Percentiles rank a stretch among this genome's conserved stretches.
Conservation (phyloP, 257 asterid species). For the Linaria vulgaris region DNA sequence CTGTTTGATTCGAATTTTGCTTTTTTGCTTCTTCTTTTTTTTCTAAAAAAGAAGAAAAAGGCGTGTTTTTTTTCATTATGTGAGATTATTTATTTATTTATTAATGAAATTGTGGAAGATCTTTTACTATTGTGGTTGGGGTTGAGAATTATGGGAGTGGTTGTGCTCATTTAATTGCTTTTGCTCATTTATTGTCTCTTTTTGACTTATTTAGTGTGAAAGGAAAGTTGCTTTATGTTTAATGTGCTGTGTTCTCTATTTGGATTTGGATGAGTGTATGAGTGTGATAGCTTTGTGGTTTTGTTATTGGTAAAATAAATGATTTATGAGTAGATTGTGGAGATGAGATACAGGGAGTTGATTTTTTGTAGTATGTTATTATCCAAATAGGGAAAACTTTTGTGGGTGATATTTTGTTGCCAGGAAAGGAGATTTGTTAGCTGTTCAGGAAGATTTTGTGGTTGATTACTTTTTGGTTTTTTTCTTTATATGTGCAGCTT, state of each 20-base stretch:
- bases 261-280: not conserved
- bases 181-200: slow-evolving; percentile 4
- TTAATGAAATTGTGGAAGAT: slow-evolving; percentile 16
- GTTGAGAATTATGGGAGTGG: slow-evolving; percentile 5
- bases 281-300: slow-evolving; percentile 11
- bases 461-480: slow-evolving; percentile 20
- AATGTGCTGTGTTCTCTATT: slow-evolving; percentile 2
- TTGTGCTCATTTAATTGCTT: slow-evolving; percentile 1
- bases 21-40: too few species aligned
- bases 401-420: slow-evolving; percentile 21
- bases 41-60: too few species aligned
- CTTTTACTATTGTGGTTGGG: slow-evolving; percentile 19
- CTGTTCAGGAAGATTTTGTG: slow-evolving; percentile 20
- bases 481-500: slow-evolving; percentile 39
- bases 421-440: slow-evolving; percentile 19
- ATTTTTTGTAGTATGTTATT: not conserved
- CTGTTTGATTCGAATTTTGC: slow-evolving; percentile 26
- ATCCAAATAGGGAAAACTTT: slow-evolving; percentile 6
- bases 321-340: not conserved
- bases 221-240: slow-evolving; percentile 4
- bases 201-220: slow-evolving; percentile 4
- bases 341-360: slow-evolving; percentile 9
- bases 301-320: slow-evolving; percentile 10
- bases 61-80: slow-evolving; percentile 3
- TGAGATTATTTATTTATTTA: slow-evolving; percentile 14